These are phyloP conservation scores for Xylaria sp. DNA, from an alignment of 2,329 filamentous ascomycete species.

Conservation along the genomic window DNA sequence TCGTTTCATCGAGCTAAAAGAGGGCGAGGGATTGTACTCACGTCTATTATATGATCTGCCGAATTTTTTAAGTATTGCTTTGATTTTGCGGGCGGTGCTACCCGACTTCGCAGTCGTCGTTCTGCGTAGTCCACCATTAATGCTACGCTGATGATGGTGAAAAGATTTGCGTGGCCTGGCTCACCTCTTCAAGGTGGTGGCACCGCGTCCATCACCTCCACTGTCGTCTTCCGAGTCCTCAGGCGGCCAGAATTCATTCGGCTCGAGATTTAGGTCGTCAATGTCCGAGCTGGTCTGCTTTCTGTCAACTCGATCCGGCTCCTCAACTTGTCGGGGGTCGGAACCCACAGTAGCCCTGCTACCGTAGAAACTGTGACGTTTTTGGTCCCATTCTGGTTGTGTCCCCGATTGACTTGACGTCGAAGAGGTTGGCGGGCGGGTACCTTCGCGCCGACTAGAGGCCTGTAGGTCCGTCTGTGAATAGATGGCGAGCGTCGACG, in stretches of 20 bases:
- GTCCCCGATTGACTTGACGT: conserved; percentile 29
- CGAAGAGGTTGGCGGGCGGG: conserved; percentile 27
- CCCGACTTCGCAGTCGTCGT: conserved; percentile 25
- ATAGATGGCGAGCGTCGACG: conserved; percentile 16
- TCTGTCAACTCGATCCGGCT: conserved; percentile 23
- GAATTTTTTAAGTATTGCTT: conserved; percentile 40
- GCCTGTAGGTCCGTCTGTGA: conserved; percentile 26
- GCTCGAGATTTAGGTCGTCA: conserved; percentile 31
- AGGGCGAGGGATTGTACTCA: conserved; percentile 30
- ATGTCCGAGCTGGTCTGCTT: conserved; percentile 32
- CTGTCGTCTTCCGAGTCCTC: conserved; percentile 44
- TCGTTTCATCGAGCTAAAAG: conserved; percentile 14
- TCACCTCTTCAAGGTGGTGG: conserved; percentile 34
- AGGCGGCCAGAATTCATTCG: conserved; percentile 42
- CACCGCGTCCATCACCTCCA: conserved; percentile 20
- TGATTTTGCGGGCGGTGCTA: conserved; percentile 36
- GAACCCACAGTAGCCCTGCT: conserved; percentile 31
- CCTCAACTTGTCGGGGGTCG: neutral
- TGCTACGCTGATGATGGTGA: neutral
- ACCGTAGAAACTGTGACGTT: conserved; percentile 25
- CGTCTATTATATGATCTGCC: conserved; percentile 42
- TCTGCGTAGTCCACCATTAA: conserved; percentile 21
- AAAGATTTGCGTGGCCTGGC: neutral
- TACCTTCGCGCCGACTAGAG: conserved; percentile 14
- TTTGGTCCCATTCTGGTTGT: conserved; percentile 31